A percentile compares a stretch with the other conserved stretches of the same genome.
These are phyloP conservation scores for Helotiales sp. DNA, from an alignment of 2,329 filamentous ascomycete species.

Conservation along the genomic window DNA sequence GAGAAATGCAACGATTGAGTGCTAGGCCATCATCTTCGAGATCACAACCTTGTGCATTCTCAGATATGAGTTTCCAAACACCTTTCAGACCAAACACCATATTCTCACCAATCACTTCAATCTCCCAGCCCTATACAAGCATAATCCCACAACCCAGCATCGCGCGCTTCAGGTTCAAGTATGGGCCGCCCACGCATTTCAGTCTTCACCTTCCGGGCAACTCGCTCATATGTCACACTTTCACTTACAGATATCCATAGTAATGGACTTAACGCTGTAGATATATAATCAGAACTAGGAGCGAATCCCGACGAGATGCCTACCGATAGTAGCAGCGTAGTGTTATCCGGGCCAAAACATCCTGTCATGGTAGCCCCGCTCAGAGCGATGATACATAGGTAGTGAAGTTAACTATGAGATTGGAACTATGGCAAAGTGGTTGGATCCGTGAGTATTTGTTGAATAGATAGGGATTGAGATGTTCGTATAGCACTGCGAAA, in stretches of 20 bases:
- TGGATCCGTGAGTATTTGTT: conserved; percentile 18
- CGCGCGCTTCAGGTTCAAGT: conserved; percentile 10
- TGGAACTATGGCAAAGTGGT: conserved; percentile 8
- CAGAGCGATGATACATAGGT: conserved; percentile 8
- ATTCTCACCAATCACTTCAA: not conserved
- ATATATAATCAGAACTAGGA: too few species aligned
- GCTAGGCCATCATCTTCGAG: not conserved
- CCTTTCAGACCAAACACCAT: not conserved
- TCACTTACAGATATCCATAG: too few species aligned
- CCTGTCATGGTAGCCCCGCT: conserved; percentile 1
- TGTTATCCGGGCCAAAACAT: conserved; percentile 5
- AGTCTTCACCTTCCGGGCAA: not conserved
- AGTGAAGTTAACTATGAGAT: conserved; percentile 7
- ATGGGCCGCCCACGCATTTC: not conserved
- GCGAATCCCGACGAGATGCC: not conserved
- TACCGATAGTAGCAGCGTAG: not conserved
- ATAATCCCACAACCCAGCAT: conserved; percentile 8
- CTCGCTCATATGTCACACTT: too few species aligned
- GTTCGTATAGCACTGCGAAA: not conserved
- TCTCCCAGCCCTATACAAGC: not conserved
- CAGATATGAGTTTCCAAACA: not conserved
- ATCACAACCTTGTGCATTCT: not conserved
- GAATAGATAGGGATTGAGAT: conserved; percentile 8
- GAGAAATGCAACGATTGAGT: not conserved
- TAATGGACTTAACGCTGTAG: too few species aligned